phyloP scores from a whole-genome alignment of 768 basidiomycete species.

The Rossbeevera mucosa region DNA sequence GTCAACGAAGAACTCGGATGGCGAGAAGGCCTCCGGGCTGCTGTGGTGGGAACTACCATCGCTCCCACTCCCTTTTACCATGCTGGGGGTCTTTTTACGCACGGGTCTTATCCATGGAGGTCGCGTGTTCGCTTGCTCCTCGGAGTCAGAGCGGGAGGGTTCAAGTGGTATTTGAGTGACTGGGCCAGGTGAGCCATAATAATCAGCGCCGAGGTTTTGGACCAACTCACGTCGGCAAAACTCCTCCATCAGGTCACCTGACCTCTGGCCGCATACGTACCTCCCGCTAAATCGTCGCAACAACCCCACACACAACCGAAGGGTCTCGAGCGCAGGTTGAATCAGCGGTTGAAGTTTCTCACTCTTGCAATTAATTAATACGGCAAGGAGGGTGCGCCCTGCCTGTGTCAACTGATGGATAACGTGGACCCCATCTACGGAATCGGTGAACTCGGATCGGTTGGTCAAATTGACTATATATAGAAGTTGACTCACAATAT shows the following conservation, averaged over 20 bases:
- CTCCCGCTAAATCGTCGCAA: slow-evolving; percentile 84
- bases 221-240: slow-evolving; percentile 75
- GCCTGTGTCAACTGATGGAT: slow-evolving; percentile 95
- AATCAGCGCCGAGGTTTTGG: neutral
- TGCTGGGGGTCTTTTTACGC: slow-evolving; percentile 62
- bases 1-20: slow-evolving; percentile 61
- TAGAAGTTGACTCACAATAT: slow-evolving; percentile 61
- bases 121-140: slow-evolving; percentile 45
- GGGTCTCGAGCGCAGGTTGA: slow-evolving; percentile 75
- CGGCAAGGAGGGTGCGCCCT: slow-evolving; percentile 83
- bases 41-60: slow-evolving; percentile 43
- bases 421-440: slow-evolving; percentile 84
- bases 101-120: slow-evolving; percentile 90
- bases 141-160: slow-evolving; percentile 49
- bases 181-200: slow-evolving; percentile 27
- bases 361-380: slow-evolving; percentile 84
- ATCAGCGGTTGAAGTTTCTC: slow-evolving; percentile 72
- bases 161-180: slow-evolving; percentile 88
- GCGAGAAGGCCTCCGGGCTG: slow-evolving; percentile 64
- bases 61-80: slow-evolving; percentile 42
- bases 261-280: slow-evolving; percentile 87
- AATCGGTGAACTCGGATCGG: slow-evolving; percentile 12
- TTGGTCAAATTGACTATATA: slow-evolving; percentile 6
- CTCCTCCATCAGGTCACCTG: slow-evolving; percentile 91
- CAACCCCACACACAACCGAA: slow-evolving; percentile 86